Evolutionary conservation across 345 rosid genomes (phyloP).

Genomic region (Sapria himalayana): DNA sequence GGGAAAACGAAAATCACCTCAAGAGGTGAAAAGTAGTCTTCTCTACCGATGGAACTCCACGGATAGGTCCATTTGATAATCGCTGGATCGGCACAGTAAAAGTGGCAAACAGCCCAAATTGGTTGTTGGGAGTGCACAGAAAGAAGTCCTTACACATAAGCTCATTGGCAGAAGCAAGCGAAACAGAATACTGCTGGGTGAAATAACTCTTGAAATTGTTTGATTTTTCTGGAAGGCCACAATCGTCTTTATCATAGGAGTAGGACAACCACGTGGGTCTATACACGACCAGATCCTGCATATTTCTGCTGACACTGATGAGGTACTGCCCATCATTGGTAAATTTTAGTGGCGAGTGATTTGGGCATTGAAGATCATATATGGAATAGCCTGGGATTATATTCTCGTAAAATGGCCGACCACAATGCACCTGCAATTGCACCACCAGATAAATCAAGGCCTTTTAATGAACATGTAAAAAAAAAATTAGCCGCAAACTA

Average conservation of each 20-base stretch:
- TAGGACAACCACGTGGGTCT: constrained; percentile 71
- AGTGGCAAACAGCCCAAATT: constrained; percentile 79
- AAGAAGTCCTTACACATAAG: constrained; percentile 82
- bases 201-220: constrained; percentile 76
- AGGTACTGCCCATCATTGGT: constrained; percentile 91
- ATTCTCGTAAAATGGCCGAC: constrained; percentile 77
- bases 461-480: not conserved
- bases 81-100: constrained; percentile 76
- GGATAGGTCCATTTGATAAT: constrained; percentile 44
- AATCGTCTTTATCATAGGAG: constrained; percentile 37
- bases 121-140: constrained; percentile 39
- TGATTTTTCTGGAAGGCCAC: constrained; percentile 38
- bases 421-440: constrained; percentile 50
- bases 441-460: constrained; percentile 5
- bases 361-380: constrained; percentile 78
- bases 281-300: constrained; percentile 74
- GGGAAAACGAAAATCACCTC: constrained; percentile 17
- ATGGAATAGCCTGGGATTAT: constrained; percentile 64
- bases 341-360: constrained; percentile 79
- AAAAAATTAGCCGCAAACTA: not conserved
- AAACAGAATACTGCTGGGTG: constrained; percentile 39
- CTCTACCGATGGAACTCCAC: constrained; percentile 67
- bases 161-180: constrained; percentile 73
- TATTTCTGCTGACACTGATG: constrained; percentile 63
- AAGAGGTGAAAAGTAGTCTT: constrained; percentile 66